Percentiles rank a stretch among this genome's conserved stretches.
These are phyloP conservation scores for Hepatocystis sp. DNA, from an alignment of 169 alveolate genomes.

Conservation along the genomic window DNA sequence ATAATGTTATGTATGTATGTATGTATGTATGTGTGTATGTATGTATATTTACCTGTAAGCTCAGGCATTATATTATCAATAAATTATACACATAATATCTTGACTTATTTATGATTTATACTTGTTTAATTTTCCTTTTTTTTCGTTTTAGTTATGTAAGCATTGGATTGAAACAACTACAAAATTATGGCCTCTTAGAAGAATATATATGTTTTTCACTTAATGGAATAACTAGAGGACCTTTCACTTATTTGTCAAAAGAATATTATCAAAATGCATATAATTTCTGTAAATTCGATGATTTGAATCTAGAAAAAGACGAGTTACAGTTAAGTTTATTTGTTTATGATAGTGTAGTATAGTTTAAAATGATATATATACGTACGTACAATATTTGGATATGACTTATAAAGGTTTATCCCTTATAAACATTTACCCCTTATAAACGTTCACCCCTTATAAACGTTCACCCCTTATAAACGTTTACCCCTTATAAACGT, in stretches of 20 bases:
- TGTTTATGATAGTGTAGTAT: conserved; percentile 68
- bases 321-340: conserved; percentile 68
- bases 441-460: too few species aligned
- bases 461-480: too few species aligned
- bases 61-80: neutral
- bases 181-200: conserved; percentile 46
- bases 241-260: conserved; percentile 44
- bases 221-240: conserved; percentile 58
- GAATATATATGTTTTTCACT: conserved; percentile 72
- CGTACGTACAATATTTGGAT: too few species aligned
- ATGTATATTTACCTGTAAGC: neutral
- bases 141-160: conserved; percentile 49
- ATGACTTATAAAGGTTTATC: too few species aligned
- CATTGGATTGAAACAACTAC: conserved; percentile 52
- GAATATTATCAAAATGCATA: conserved; percentile 67
- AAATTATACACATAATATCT: too few species aligned
- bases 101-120: too few species aligned
- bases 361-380: too few species aligned
- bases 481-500: too few species aligned
- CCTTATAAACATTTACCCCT: too few species aligned
- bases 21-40: neutral
- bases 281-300: conserved; percentile 71
- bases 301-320: conserved; percentile 46
- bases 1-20: conserved; percentile 4
- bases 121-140: conserved; percentile 8